These are phyloP conservation scores for Xylariaceae sp. DNA, from an alignment of 2,329 filamentous ascomycete genomes.

Conservation along the genomic window DNA sequence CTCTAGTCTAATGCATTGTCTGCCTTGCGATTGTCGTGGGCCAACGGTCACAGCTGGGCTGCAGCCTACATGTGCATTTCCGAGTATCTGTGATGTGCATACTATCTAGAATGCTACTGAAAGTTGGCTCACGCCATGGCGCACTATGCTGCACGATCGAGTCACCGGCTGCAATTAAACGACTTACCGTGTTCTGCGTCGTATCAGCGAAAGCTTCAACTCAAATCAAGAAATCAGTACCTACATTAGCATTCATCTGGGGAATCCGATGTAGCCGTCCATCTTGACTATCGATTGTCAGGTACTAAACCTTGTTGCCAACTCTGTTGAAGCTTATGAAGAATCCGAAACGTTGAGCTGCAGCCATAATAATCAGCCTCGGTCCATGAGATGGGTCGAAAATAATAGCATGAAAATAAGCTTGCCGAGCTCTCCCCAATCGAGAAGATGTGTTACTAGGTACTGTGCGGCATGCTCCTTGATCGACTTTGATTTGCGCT, in stretches of 20 bases:
- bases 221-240: not conserved
- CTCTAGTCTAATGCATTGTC: not conserved
- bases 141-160: conserved; percentile 6
- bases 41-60: not conserved
- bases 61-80: not conserved
- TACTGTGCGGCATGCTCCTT: not conserved
- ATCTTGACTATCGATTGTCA: not conserved
- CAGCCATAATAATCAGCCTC: too few species aligned
- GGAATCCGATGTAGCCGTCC: conserved; percentile 15
- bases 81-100: conserved; percentile 14
- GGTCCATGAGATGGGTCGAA: too few species aligned
- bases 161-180: not conserved
- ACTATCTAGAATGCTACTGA: conserved; percentile 4
- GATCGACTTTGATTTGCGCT: not conserved
- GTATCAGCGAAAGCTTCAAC: not conserved
- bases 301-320: too few species aligned
- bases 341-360: too few species aligned
- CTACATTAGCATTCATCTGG: not conserved
- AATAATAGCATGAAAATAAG: too few species aligned
- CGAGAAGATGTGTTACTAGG: not conserved
- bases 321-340: not conserved
- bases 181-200: not conserved
- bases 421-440: too few species aligned
- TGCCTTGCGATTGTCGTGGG: conserved; percentile 4
- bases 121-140: conserved; percentile 1